phyloP scores from a whole-genome alignment of 306 rosid species.

The Medicago lupulina region DNA sequence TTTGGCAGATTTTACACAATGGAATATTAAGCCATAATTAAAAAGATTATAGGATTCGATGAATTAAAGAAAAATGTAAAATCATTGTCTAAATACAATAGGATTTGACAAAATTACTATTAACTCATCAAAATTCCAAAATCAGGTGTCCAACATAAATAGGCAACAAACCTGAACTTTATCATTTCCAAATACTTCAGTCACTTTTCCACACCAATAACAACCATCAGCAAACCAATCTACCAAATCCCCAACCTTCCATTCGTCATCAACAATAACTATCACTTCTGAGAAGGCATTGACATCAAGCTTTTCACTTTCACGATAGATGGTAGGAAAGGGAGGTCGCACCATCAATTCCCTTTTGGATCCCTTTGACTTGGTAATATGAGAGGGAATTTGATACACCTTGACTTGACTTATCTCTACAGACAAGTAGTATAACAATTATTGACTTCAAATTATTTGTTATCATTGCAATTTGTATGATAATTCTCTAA shows the following conservation, averaged over 20 bases:
- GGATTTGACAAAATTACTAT: not conserved
- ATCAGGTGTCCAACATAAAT: not conserved
- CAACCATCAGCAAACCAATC: slow-evolving; percentile 80
- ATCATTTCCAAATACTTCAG: slow-evolving; percentile 53
- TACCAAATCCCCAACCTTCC: slow-evolving; percentile 89
- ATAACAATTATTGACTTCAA: slow-evolving; percentile 23
- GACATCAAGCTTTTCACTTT: slow-evolving; percentile 58
- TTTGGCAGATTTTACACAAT: not conserved
- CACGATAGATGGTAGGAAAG: slow-evolving; percentile 59
- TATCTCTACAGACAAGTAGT: slow-evolving; percentile 57
- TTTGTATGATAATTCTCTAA: not conserved
- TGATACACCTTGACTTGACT: slow-evolving; percentile 60
- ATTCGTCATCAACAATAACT: slow-evolving; percentile 51
- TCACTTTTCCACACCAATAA: slow-evolving; percentile 77
- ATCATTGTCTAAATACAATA: not conserved
- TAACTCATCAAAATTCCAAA: not conserved
- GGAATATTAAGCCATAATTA: not conserved
- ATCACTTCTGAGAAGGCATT: slow-evolving; percentile 52
- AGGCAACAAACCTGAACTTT: slow-evolving; percentile 56
- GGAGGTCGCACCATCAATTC: slow-evolving; percentile 76
- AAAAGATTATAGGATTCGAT: not conserved
- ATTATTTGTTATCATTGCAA: slow-evolving; percentile 2
- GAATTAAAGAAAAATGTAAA: slow-evolving; percentile 6
- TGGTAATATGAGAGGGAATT: slow-evolving; percentile 26
- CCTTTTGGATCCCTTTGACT: slow-evolving; percentile 37